Conservation (phyloP, 805 yeast species). For the Dipodascopsis uninucleata region DNA sequence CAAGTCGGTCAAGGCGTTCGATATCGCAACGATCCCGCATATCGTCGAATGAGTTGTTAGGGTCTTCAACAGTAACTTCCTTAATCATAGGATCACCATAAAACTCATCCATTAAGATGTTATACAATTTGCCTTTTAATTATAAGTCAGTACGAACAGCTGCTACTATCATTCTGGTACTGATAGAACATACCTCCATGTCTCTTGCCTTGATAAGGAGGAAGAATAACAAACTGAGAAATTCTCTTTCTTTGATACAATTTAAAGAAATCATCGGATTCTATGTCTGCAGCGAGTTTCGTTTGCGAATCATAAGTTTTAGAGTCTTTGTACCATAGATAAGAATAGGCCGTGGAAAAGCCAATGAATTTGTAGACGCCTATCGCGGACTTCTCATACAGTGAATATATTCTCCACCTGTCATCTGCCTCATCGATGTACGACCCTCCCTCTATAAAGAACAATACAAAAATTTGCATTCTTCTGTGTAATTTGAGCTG, state of each 20-base stretch:
- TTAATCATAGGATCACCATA: slow-evolving; percentile 47
- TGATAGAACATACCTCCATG: slow-evolving; percentile 53
- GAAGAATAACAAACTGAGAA: slow-evolving; percentile 80
- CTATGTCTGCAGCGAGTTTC: slow-evolving; percentile 5
- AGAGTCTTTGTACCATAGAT: slow-evolving; percentile 67
- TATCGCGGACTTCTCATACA: slow-evolving; percentile 37
- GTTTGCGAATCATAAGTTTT: slow-evolving; percentile 45
- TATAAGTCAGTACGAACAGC: neutral
- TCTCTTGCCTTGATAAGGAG: slow-evolving; percentile 71
- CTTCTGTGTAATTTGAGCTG: slow-evolving; percentile 59
- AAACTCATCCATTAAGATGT: slow-evolving; percentile 55
- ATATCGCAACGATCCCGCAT: slow-evolving; percentile 81
- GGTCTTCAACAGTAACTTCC: slow-evolving; percentile 90
- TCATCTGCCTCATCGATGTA: slow-evolving; percentile 73
- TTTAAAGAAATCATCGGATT: slow-evolving; percentile 9
- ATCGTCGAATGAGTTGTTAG: slow-evolving; percentile 88
- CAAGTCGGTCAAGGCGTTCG: slow-evolving; percentile 42
- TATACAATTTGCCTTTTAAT: slow-evolving; percentile 54
- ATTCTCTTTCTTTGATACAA: slow-evolving; percentile 59
- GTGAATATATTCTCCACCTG: slow-evolving; percentile 73
- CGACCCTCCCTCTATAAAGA: slow-evolving; percentile 92
- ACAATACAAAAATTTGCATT: slow-evolving; percentile 71
- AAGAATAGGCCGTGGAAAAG: slow-evolving; percentile 76
- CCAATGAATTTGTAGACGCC: slow-evolving; percentile 56
- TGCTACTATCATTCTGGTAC: neutral